Evolutionary conservation across 2,329 filamentous ascomycete genomes (phyloP).

Genomic region (Teratosphaeria epicoccoides): DNA sequence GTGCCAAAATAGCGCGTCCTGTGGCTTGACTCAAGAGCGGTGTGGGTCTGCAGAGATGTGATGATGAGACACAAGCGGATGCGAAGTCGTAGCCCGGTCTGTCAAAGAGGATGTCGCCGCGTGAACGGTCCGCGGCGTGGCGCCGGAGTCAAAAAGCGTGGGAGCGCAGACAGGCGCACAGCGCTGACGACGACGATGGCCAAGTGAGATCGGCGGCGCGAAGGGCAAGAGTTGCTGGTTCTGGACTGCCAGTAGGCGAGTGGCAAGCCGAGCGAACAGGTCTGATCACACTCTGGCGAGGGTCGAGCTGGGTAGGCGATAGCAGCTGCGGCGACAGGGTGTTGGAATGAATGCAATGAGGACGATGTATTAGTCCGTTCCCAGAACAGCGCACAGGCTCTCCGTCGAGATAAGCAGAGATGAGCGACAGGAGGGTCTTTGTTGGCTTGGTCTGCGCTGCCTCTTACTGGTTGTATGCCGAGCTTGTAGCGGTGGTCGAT

Average conservation of each 20-base stretch:
- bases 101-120: conserved; percentile 3
- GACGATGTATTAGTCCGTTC: conserved; percentile 6
- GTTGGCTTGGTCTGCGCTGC: conserved; percentile 2
- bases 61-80: conserved; percentile 21
- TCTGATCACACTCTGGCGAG: not conserved
- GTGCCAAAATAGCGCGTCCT: conserved; percentile 22
- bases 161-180: not conserved
- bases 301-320: conserved; percentile 8
- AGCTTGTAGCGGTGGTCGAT: not conserved
- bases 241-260: not conserved
- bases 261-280: not conserved
- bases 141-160: not conserved
- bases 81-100: conserved; percentile 10
- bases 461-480: too few relatives aligned
- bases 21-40: conserved; percentile 19
- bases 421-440: conserved; percentile 2
- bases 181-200: not conserved
- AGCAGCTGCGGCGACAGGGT: conserved; percentile 12
- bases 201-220: not conserved
- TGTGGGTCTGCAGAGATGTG: conserved; percentile 19
- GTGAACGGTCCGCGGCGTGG: conserved; percentile 5
- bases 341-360: conserved; percentile 5
- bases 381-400: conserved; percentile 9
- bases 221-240: not conserved
- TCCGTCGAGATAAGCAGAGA: not conserved